These are phyloP conservation scores for Eutrema salsugineum DNA, from an alignment of 441 rosid species.

Conservation along the genomic window DNA sequence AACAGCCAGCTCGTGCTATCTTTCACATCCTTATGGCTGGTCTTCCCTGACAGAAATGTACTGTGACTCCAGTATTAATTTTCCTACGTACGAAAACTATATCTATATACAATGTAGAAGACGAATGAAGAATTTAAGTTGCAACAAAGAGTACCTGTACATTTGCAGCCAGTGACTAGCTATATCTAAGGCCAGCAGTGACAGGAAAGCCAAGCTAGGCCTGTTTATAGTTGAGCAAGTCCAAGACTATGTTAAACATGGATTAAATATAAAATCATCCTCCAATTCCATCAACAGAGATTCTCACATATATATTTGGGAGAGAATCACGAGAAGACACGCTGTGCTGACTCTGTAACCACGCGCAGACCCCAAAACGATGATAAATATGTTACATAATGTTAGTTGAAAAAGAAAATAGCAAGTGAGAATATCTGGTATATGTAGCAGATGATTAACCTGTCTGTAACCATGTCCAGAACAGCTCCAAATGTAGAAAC, in stretches of 20 bases:
- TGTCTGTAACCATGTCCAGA: conserved; percentile 92
- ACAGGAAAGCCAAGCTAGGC: conserved; percentile 84
- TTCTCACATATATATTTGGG: conserved; percentile 69
- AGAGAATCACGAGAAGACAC: conserved; percentile 80
- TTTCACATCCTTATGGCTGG: conserved; percentile 90
- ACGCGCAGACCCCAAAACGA: not conserved
- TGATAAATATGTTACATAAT: not conserved
- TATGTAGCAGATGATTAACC: conserved; percentile 38
- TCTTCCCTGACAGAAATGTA: conserved; percentile 79
- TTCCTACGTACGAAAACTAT: not conserved
- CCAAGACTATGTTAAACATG: not conserved
- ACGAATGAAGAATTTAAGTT: not conserved
- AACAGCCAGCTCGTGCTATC: conserved; percentile 94
- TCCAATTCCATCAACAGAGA: not conserved
- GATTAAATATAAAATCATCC: not conserved
- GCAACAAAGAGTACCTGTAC: conserved; percentile 58
- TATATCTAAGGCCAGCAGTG: conserved; percentile 79
- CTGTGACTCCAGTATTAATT: conserved; percentile 44
- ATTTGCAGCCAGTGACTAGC: conserved; percentile 94
- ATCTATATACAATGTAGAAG: not conserved
- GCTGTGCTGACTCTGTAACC: conserved; percentile 85
- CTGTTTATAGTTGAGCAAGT: conserved; percentile 36
- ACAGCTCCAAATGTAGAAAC: conserved; percentile 96
- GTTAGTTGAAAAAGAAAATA: not conserved
- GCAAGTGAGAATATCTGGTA: not conserved